Percentiles rank a stretch among this genome's conserved stretches.
These are phyloP conservation scores for Mucuna pruriens DNA, from an alignment of 306 rosid species.

Conservation along the genomic window DNA sequence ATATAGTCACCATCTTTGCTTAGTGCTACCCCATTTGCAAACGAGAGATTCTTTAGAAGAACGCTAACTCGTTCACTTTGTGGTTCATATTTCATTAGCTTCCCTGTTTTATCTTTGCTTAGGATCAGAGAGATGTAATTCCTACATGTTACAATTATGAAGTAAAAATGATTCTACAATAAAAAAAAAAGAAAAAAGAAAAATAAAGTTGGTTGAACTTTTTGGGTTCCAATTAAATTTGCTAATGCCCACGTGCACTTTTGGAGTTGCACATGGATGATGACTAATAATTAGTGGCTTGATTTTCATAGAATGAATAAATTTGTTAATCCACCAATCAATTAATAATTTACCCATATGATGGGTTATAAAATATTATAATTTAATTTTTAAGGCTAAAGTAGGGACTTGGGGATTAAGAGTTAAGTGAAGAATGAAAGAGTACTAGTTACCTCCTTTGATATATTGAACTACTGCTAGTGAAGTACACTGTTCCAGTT, in stretches of 20 bases:
- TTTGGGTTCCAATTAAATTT: background rate
- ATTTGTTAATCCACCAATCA: background rate
- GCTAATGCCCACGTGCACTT: background rate
- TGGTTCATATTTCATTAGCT: slow-evolving; percentile 73
- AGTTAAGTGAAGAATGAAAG: background rate
- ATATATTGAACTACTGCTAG: slow-evolving; percentile 63
- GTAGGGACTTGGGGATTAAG: background rate
- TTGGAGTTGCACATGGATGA: background rate
- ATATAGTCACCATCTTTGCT: slow-evolving; percentile 60
- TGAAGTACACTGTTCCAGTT: slow-evolving; percentile 62
- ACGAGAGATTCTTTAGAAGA: slow-evolving; percentile 58
- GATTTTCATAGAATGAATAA: background rate
- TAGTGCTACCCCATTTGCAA: slow-evolving; percentile 77
- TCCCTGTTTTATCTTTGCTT: slow-evolving; percentile 67
- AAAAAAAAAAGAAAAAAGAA: background rate
- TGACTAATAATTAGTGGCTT: background rate
- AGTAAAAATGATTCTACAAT: background rate
- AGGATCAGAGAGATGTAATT: slow-evolving; percentile 54
- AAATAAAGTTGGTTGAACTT: background rate
- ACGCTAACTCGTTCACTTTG: slow-evolving; percentile 49
- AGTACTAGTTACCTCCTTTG: slow-evolving; percentile 56
- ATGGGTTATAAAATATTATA: background rate
- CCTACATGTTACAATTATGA: slow-evolving; percentile 58
- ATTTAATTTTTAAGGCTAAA: background rate
- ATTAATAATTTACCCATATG: background rate